phyloP scores from a whole-genome alignment of 78 protist genomes.

The Chrysochromulina tobinii region DNA sequence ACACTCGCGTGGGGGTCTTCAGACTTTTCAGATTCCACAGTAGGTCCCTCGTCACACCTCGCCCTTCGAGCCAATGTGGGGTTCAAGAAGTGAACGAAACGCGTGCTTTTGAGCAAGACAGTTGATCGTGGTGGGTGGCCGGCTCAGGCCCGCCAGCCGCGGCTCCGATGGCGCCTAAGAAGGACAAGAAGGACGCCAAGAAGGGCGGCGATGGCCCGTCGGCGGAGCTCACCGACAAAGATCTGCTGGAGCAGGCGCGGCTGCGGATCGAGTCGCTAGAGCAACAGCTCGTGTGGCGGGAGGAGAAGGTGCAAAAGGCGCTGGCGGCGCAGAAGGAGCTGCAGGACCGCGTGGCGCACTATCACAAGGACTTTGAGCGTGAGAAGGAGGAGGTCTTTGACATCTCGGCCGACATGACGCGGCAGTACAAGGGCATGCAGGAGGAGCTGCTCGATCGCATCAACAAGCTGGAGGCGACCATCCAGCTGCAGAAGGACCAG shows the following conservation, averaged over 20 bases:
- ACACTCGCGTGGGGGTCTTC: too few species aligned
- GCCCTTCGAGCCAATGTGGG: too few species aligned
- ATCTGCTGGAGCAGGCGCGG: neutral
- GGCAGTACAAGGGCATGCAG: conserved; percentile 56
- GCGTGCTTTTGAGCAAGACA: too few species aligned
- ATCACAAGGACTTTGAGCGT: conserved; percentile 31
- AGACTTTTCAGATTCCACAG: too few species aligned
- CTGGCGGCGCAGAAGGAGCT: neutral
- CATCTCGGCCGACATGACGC: conserved; percentile 55
- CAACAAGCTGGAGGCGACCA: neutral
- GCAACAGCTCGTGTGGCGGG: neutral
- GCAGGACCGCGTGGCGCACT: neutral
- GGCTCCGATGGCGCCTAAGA: too few species aligned
- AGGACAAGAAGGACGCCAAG: too few species aligned
- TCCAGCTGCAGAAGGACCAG: neutral
- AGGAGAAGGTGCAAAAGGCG: neutral
- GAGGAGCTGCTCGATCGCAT: conserved; percentile 30
- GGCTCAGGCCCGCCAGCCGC: too few species aligned
- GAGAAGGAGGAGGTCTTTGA: conserved; percentile 37
- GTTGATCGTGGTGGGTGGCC: too few species aligned
- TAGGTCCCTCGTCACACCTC: too few species aligned
- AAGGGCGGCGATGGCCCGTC: too few species aligned
- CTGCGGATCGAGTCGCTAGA: conserved; percentile 18
- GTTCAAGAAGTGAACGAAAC: too few species aligned
- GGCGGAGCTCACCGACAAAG: neutral